phyloP scores from a whole-genome alignment of 2,329 filamentous ascomycete genomes.

The Xylaria digitata region DNA sequence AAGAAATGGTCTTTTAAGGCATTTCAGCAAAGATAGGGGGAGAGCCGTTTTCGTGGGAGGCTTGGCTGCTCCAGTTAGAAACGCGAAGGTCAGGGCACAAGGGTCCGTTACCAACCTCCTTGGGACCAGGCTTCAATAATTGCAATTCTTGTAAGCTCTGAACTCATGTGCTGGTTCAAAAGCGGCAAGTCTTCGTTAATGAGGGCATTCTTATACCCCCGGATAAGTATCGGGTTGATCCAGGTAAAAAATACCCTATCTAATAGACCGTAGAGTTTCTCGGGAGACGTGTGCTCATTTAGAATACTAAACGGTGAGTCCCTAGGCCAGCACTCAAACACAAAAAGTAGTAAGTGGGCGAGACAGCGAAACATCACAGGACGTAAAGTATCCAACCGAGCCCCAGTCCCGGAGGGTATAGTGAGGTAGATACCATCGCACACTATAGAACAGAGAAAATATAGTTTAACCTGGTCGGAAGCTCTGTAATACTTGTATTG shows the following conservation, averaged over 20 bases:
- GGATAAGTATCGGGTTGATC: slow-evolving; percentile 49
- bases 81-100: background rate
- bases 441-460: slow-evolving; percentile 41
- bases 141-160: slow-evolving; percentile 40
- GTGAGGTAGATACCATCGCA: slow-evolving; percentile 36
- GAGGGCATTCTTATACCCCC: slow-evolving; percentile 48
- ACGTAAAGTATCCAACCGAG: background rate
- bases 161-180: slow-evolving; percentile 42
- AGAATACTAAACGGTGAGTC: background rate
- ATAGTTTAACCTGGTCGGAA: slow-evolving; percentile 41
- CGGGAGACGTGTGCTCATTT: slow-evolving; percentile 39
- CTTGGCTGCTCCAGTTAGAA: background rate
- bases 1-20: slow-evolving; percentile 48
- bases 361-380: slow-evolving; percentile 12
- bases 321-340: background rate
- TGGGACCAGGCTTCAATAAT: slow-evolving; percentile 47
- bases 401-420: slow-evolving; percentile 9
- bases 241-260: slow-evolving; percentile 49
- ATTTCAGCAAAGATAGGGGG: slow-evolving; percentile 48
- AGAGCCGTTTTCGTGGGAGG: slow-evolving; percentile 47
- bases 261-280: slow-evolving; percentile 47
- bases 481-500: background rate
- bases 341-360: slow-evolving; percentile 7
- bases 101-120: slow-evolving; percentile 41
- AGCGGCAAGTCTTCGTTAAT: slow-evolving; percentile 43